These are phyloP conservation scores for Pezicula rhizophila DNA, from an alignment of 2,329 filamentous ascomycete genomes.

Conservation along the genomic window DNA sequence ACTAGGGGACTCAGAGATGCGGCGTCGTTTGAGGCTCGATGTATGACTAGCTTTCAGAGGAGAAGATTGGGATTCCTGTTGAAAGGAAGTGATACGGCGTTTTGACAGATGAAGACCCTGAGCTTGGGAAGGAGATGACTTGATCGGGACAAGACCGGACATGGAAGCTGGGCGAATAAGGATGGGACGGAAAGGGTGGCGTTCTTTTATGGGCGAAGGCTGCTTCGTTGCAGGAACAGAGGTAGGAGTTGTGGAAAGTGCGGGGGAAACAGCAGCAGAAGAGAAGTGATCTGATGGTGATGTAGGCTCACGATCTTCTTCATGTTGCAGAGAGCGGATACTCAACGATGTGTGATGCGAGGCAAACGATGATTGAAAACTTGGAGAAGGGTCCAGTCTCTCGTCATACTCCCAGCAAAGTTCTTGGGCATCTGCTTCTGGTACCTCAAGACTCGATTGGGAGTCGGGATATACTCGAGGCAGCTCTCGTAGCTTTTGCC, in stretches of 20 bases:
- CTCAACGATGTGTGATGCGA: slow-evolving; percentile 33
- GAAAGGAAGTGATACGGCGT: slow-evolving; percentile 41
- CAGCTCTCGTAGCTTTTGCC: slow-evolving; percentile 61
- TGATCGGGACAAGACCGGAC: slow-evolving; percentile 34
- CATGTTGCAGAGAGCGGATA: slow-evolving; percentile 35
- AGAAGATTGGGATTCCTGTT: slow-evolving; percentile 20
- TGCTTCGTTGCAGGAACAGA: slow-evolving; percentile 11
- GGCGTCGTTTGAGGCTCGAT: slow-evolving; percentile 20
- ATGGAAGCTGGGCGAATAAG: slow-evolving; percentile 48
- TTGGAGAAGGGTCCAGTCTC: slow-evolving; percentile 51
- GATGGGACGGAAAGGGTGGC: slow-evolving; percentile 36
- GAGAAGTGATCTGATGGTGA: slow-evolving; percentile 27
- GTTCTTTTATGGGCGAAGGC: slow-evolving; percentile 20
- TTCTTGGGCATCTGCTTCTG: slow-evolving; percentile 57
- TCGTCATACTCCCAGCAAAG: slow-evolving; percentile 64
- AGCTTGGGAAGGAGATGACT: slow-evolving; percentile 31
- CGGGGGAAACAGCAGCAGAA: slow-evolving; percentile 19
- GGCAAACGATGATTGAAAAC: slow-evolving; percentile 39
- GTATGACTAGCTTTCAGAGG: slow-evolving; percentile 7
- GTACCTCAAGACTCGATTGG: slow-evolving; percentile 37
- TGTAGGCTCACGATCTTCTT: slow-evolving; percentile 20
- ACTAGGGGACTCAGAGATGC: slow-evolving; percentile 51
- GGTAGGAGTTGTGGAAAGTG: slow-evolving; percentile 21
- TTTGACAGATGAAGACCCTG: slow-evolving; percentile 27
- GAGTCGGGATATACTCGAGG: slow-evolving; percentile 48